These are phyloP conservation scores for Triangularia verruculosa DNA, from an alignment of 2,329 filamentous ascomycete genomes.

Conservation along the genomic window DNA sequence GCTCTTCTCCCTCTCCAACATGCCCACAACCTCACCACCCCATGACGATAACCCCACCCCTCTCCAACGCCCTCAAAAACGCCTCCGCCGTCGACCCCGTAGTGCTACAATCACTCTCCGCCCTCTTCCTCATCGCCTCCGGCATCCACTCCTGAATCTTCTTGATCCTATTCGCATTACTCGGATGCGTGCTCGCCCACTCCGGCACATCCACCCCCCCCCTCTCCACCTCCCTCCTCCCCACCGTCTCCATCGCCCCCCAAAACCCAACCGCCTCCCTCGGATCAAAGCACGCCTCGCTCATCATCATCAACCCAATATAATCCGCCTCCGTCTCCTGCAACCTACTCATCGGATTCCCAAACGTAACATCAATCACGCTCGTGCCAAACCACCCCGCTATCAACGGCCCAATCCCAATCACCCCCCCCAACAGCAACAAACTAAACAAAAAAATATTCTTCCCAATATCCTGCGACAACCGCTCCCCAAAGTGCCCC, in stretches of 20 bases:
- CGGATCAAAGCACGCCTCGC: slow-evolving; percentile 74
- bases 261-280: slow-evolving; percentile 64
- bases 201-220: slow-evolving; percentile 57
- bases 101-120: slow-evolving; percentile 52
- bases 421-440: slow-evolving; percentile 46
- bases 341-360: slow-evolving; percentile 63
- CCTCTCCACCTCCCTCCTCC: slow-evolving; percentile 34
- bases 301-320: slow-evolving; percentile 80
- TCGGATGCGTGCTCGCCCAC: slow-evolving; percentile 74
- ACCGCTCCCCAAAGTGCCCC: slow-evolving; percentile 63
- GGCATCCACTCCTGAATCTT: slow-evolving; percentile 64
- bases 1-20: not conserved
- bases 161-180: slow-evolving; percentile 61
- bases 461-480: slow-evolving; percentile 51
- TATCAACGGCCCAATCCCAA: slow-evolving; percentile 43
- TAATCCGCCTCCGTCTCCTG: slow-evolving; percentile 79
- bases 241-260: slow-evolving; percentile 59
- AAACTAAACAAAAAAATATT: slow-evolving; percentile 50
- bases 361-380: slow-evolving; percentile 62
- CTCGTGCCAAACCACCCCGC: slow-evolving; percentile 43
- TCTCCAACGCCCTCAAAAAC: slow-evolving; percentile 48
- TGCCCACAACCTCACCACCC: not conserved
- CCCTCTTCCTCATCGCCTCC: slow-evolving; percentile 52
- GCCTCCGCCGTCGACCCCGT: slow-evolving; percentile 51
- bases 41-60: slow-evolving; percentile 19